Conservation (phyloP, 768 basidiomycete genomes). For the Lepiota subincarnata region DNA sequence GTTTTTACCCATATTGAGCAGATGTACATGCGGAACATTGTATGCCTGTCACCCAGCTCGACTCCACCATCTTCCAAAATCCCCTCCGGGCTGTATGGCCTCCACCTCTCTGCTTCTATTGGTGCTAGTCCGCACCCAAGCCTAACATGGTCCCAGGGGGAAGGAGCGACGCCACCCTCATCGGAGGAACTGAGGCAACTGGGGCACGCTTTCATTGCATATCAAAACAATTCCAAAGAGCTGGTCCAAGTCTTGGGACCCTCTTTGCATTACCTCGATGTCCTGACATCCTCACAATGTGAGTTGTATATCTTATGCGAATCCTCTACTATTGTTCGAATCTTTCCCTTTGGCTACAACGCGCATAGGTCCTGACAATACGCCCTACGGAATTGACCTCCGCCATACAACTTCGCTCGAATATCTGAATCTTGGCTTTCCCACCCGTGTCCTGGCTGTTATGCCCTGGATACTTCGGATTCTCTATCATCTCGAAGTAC, state of each 20-base stretch:
- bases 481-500: slow-evolving; percentile 16
- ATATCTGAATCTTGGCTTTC: slow-evolving; percentile 23
- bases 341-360: too few relatives aligned
- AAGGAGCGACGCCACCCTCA: not conserved
- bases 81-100: not conserved
- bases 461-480: slow-evolving; percentile 26
- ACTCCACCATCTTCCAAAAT: not conserved
- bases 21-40: not conserved
- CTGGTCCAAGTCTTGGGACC: not conserved
- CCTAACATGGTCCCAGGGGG: not conserved
- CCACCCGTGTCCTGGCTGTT: slow-evolving; percentile 24
- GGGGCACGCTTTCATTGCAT: not conserved
- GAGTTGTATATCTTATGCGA: not conserved
- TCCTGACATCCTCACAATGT: slow-evolving; percentile 3
- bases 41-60: not conserved
- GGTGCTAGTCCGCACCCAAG: not conserved
- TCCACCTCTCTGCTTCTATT: not conserved
- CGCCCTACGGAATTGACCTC: slow-evolving; percentile 17
- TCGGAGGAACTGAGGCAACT: not conserved
- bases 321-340: not conserved
- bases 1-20: not conserved
- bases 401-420: slow-evolving; percentile 19
- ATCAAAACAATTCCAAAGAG: not conserved
- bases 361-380: not conserved
- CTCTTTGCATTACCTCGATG: not conserved